Base-by-base conservation (phyloP, 1,139 yeast genomes). In the Magnusiomyces clavatus region DNA sequence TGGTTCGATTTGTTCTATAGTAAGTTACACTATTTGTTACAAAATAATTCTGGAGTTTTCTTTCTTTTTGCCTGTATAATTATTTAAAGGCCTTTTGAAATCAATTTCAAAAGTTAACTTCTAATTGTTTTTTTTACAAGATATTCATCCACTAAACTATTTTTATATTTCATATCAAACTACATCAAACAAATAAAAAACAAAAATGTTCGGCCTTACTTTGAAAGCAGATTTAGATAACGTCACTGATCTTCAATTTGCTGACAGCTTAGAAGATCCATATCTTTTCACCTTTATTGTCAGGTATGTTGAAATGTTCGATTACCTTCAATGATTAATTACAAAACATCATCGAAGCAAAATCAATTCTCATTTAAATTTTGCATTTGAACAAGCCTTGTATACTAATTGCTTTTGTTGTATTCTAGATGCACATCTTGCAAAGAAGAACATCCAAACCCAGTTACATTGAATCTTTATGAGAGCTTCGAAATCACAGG, bases 201-300 rank as follows among this genome's bases (percentile, higher is more conserved):
- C 6, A 44, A 55, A 8, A 24, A 72, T 72, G 76, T 67, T 73
- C 49, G 71, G 71, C 50, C 74, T 87, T 48, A 74, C 74, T 50
- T 68, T 83, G 19, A 69, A 72, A 11, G 95, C 88, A 8, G 82
- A 79, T 40, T 73, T 87, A 42, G 71, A 71, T 49, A 81, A 80
- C 44, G 84, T 87, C 45, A 81, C 86, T 2, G 80, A 75, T 47
- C 69, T 87, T n/a, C 69, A 69, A 43, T 87, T 94, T 11, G 67
- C 73, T 8, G 96, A 90, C 61, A 69, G 81, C 0, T 74, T 76
- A 1, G 74, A 72, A 17, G 64, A 69, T 2, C 90, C 94, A 1
- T 87, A 80, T 60, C 90, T 86, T 59, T 89, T 83, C 68, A 77
- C 83, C 0, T 86, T 90, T 69, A 75, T 73, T 54, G 76, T 90